Conservation (phyloP, 305 asterid genomes). For the Euphrasia arctica region DNA sequence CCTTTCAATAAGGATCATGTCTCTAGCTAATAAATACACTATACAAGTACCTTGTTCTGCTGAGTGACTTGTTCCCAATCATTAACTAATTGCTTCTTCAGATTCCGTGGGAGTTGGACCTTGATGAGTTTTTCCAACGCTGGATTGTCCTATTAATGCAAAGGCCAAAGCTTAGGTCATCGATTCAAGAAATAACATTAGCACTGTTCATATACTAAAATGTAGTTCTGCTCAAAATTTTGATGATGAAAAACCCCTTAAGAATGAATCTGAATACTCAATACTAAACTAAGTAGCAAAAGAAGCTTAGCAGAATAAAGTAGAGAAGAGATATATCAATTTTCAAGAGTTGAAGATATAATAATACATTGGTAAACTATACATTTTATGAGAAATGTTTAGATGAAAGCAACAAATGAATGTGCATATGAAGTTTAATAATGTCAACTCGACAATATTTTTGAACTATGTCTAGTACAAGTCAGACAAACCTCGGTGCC, state of each 20-base stretch:
- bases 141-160: slow-evolving; percentile 43
- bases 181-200: slow-evolving; percentile 23
- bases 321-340: neutral
- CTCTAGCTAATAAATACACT: slow-evolving; percentile 6
- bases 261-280: neutral
- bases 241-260: neutral
- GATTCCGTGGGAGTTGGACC: slow-evolving; percentile 68
- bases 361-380: too few relatives aligned
- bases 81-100: slow-evolving; percentile 76
- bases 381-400: too few relatives aligned
- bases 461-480: slow-evolving; percentile 16
- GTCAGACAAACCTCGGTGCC: slow-evolving; percentile 61
- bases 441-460: neutral
- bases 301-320: slow-evolving; percentile 17
- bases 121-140: slow-evolving; percentile 60
- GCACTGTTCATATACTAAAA: slow-evolving; percentile 3
- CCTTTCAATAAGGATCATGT: neutral
- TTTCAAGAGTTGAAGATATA: slow-evolving; percentile 11
- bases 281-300: slow-evolving; percentile 11
- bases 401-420: neutral
- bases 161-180: slow-evolving; percentile 25
- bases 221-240: neutral
- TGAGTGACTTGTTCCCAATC: slow-evolving; percentile 83
- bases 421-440: neutral
- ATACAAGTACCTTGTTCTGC: slow-evolving; percentile 70